A percentile compares a stretch with the other conserved stretches of the same genome.
Evolutionary conservation across 2,329 filamentous ascomycete genomes (phyloP).

Genomic region (Monilinia laxa): DNA sequence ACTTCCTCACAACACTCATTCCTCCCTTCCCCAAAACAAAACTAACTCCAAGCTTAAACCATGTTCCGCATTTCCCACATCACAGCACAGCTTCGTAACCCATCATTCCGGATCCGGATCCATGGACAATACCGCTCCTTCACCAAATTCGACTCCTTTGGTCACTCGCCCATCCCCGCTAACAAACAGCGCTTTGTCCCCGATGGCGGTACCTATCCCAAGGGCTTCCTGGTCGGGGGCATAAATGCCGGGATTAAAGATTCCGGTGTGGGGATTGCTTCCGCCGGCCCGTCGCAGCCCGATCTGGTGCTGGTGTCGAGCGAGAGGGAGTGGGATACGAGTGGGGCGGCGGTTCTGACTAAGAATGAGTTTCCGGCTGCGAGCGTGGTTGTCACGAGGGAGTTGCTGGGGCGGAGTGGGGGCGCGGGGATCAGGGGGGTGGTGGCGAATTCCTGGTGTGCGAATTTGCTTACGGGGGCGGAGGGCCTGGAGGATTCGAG

Average conservation of each 20-base stretch:
- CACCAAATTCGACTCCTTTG: conserved; percentile 21
- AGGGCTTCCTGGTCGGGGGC: neutral
- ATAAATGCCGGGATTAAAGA: neutral
- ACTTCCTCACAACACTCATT: too few relatives aligned
- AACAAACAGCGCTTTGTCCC: conserved; percentile 87
- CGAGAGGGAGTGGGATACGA: neutral
- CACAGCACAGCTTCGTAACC: neutral
- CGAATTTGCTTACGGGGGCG: neutral
- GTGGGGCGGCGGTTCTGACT: conserved; percentile 80
- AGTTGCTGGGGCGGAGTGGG: conserved; percentile 57
- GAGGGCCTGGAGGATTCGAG: conserved; percentile 4
- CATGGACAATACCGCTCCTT: neutral
- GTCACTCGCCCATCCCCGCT: conserved; percentile 55
- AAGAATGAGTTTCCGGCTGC: conserved; percentile 98
- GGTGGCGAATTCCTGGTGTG: conserved; percentile 8
- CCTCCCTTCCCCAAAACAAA: too few relatives aligned
- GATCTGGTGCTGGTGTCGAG: conserved; percentile 7
- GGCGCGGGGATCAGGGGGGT: neutral
- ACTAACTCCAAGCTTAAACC: neutral
- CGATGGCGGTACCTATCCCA: conserved; percentile 58
- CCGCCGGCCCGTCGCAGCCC: neutral
- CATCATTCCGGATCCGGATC: neutral
- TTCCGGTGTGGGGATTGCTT: neutral
- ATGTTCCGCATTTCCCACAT: neutral
- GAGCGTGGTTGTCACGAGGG: conserved; percentile 80